phyloP scores from a whole-genome alignment of 2,329 filamentous ascomycete genomes.

The Didymella segeticola region DNA sequence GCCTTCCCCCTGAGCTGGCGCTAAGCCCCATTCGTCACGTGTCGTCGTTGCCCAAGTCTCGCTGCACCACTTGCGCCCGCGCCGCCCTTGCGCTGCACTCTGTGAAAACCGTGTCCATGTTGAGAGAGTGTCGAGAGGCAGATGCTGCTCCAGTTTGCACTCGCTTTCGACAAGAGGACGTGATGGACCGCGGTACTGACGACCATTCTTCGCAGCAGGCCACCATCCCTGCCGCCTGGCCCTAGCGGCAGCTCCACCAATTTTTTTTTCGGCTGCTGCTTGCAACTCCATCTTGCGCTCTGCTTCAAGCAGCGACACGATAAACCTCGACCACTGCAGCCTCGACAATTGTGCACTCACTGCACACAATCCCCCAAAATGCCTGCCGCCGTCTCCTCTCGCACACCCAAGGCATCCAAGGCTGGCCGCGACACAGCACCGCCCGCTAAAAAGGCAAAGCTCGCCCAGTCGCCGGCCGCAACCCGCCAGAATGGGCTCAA shows the following conservation, averaged over 20 bases:
- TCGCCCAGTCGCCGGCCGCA: conserved; percentile 36
- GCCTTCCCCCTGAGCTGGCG: conserved; percentile 34
- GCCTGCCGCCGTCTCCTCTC: conserved; percentile 44
- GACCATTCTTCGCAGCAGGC: conserved; percentile 8
- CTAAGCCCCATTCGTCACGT: conserved; percentile 22
- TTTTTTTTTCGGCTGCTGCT: conserved; percentile 26
- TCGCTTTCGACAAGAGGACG: neutral
- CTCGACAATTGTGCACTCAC: conserved; percentile 14
- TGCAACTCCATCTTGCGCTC: conserved; percentile 28
- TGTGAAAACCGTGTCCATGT: neutral
- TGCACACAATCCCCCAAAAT: conserved; percentile 30
- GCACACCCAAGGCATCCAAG: conserved; percentile 27
- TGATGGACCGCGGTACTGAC: conserved; percentile 3
- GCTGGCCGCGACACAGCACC: conserved; percentile 38
- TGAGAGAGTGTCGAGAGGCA: neutral
- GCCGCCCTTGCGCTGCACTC: conserved; percentile 11
- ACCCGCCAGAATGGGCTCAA: conserved; percentile 41
- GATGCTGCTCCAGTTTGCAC: neutral
- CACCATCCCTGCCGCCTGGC: conserved; percentile 17
- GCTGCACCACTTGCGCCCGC: neutral
- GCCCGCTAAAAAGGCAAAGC: conserved; percentile 48
- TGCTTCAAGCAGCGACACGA: conserved; percentile 34
- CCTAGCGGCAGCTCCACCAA: conserved; percentile 19
- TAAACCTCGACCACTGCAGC: conserved; percentile 10
- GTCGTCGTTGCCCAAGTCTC: conserved; percentile 13